Base-by-base conservation (phyloP, 331 rosid species). In the Telfairia occidentalis region DNA sequence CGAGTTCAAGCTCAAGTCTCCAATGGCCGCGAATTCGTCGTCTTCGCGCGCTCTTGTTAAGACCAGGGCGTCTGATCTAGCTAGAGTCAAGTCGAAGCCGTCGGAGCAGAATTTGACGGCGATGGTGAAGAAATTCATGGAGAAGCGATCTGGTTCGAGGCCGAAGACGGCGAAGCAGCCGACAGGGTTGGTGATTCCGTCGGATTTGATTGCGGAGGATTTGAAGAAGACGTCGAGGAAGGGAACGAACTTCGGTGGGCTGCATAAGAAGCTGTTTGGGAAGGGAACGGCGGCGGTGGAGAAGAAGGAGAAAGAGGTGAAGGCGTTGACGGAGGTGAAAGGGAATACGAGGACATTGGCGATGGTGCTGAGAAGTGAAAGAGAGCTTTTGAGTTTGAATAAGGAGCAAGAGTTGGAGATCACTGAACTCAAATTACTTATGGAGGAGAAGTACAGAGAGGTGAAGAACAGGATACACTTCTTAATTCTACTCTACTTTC, bases 321-420 rank as follows among this genome's bases (percentile, higher is more conserved):
- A 91, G 81, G 98, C 96, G 1, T 81, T 95, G 90, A 95, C 97
- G 8, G 98, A 94, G 78, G 98, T 91, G 26, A 94, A 87, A 78
- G 89, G 79, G 45, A 95, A 95, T 75, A 90, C 98, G 3, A 91
- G 98, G 82, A 91, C 98, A 0, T 78, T 95, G 66, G 96, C 97
- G 0, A 91, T 90, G 98, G 97, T 95, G 78, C 76, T 91, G 59
- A 82, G 98, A 65, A 95, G 98, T 48, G 98, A 95, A 88, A 85
- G 98, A 77, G 97, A 95, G 89, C 97, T 95, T 43, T 81, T 95
- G 67, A 77, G 72, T 78, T 23, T 75, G 63, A 88, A 87, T 42
- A 95, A 95, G 86, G 96, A 88, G 2, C 96, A 87, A 18, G 92
- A 88, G 9, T 46, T 34, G 35, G 90, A 90, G 78, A 87, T 92